phyloP scores from a whole-genome alignment of 148 eudicot species.

The Rhododendron williamsianum region DNA sequence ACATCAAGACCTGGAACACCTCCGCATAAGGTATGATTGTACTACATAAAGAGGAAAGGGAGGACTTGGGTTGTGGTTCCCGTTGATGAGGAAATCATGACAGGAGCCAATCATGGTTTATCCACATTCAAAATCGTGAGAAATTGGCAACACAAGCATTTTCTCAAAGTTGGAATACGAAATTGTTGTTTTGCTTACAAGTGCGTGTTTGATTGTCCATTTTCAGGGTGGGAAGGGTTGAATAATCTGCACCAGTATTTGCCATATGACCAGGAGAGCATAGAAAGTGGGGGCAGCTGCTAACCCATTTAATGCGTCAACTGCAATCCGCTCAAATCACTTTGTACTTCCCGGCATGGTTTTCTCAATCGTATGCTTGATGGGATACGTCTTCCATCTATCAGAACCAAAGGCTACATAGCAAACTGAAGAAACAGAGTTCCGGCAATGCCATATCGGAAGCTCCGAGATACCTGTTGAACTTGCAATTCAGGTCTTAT shows the following conservation, averaged over 20 bases:
- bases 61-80: neutral
- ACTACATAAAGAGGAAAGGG: neutral
- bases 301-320: neutral
- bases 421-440: neutral
- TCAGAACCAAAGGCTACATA: neutral
- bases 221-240: conserved; percentile 19
- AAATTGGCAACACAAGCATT: neutral
- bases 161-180: neutral
- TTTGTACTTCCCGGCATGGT: neutral
- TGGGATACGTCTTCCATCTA: neutral
- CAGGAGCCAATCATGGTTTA: neutral
- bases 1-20: conserved; percentile 65
- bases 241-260: neutral
- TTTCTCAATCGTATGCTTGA: neutral
- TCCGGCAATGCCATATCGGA: neutral
- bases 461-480: neutral
- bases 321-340: neutral
- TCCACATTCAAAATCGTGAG: neutral
- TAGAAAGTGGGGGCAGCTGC: neutral
- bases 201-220: neutral
- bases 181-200: neutral
- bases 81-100: neutral
- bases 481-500: neutral
- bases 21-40: conserved; percentile 53
- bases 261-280: neutral